Base-by-base conservation (phyloP, 352 stramenopile genomes). In the Phytophthora agathidicida region DNA sequence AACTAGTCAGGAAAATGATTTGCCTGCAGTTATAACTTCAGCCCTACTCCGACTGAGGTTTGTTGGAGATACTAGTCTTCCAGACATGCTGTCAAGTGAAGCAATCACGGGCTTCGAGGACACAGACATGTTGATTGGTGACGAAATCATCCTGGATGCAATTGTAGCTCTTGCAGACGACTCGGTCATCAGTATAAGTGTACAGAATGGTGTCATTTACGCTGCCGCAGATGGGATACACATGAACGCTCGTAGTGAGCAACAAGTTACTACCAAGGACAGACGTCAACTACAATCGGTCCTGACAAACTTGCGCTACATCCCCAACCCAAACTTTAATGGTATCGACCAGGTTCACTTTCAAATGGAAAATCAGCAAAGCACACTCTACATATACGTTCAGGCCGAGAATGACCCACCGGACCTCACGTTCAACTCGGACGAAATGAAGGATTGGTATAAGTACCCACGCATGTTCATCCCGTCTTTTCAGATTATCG, bases 341-440 rank as follows among this genome's bases (percentile, higher is more conserved):
- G 66, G 66, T 23, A 55, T 58, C 14, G 66, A 75, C 47, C 27
- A 68, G 20, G 47, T 75, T 41, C 7, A 39, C 13, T 54, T 71
- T 16, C 52, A 42, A 24, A 17, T 48, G 13, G 33, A 24, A 20
- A 30, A 39, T 7, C 50, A 62, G n/a, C 20, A 47, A 20, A 56
- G 22, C 1, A 63, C 37, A n/a, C 43, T 81, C 6, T 57, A 79
- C 23, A 53, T 88, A 19, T 75, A 74, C n/a, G 49, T 86, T 7
- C 43, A 65, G 13, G 48, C 63, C 6, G 50, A 69, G 9, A 57
- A 74, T 24, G 65, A 73, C 19, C 23, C 56, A 7, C 66, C 78
- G 1, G 41, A 47, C 8, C 30, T 82, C 19, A n/a, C n/a, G 9
- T 72, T 75, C 11, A 45, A 42, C 16, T 50, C 31, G 17, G 32